These are phyloP conservation scores for Stagonosporopsis rhizophila DNA, from an alignment of 2,329 filamentous ascomycete species.

Conservation along the genomic window DNA sequence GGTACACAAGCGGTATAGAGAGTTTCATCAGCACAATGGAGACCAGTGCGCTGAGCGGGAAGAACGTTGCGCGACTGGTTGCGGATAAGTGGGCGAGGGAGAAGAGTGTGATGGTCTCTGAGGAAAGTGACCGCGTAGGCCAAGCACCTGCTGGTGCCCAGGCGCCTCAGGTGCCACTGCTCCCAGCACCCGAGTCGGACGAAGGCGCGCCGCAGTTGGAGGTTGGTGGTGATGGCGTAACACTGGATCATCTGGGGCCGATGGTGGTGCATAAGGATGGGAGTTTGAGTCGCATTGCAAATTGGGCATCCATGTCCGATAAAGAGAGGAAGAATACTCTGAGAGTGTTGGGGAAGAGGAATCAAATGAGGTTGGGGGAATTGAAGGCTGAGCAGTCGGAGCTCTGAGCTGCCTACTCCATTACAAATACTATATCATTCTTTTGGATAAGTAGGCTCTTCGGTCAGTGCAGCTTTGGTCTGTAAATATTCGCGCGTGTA, in stretches of 20 bases:
- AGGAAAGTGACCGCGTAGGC: not conserved
- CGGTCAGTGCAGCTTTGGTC: too few species aligned
- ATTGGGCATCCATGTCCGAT: conserved; percentile 76
- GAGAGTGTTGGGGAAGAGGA: conserved; percentile 71
- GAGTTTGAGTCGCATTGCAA: conserved; percentile 72
- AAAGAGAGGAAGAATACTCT: conserved; percentile 72
- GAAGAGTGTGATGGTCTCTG: not conserved
- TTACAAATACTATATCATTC: too few species aligned
- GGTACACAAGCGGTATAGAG: conserved; percentile 77
- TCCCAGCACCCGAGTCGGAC: not conserved
- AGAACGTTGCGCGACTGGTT: conserved; percentile 78
- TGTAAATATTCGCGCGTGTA: too few species aligned
- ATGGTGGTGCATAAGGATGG: conserved; percentile 78
- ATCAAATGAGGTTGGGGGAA: conserved; percentile 66
- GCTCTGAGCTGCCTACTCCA: not conserved
- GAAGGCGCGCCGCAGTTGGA: conserved; percentile 35
- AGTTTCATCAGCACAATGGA: conserved; percentile 98
- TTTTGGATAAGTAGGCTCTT: too few species aligned
- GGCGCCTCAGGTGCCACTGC: not conserved
- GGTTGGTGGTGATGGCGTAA: conserved; percentile 53
- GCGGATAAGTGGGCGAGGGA: conserved; percentile 63
- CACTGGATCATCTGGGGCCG: conserved; percentile 73
- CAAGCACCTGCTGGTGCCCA: not conserved
- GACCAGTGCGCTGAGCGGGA: conserved; percentile 89
- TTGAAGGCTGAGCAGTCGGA: conserved; percentile 52